phyloP scores from a whole-genome alignment of 768 basidiomycete species.

The Trametes sanguinea region DNA sequence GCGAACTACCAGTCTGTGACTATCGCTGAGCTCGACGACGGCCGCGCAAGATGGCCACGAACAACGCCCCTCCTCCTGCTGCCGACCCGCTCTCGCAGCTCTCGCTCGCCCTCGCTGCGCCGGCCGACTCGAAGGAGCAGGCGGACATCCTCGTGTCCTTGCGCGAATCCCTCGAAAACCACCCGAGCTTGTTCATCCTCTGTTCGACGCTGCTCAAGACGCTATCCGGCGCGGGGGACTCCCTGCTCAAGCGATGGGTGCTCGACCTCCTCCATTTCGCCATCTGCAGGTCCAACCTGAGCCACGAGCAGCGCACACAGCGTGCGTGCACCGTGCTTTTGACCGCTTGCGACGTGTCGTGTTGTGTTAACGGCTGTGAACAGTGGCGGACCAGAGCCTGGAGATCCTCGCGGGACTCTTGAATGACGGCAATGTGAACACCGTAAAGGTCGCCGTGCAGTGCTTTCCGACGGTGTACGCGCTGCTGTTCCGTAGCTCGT shows the following conservation, averaged over 20 bases:
- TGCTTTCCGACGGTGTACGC: slow-evolving; percentile 83
- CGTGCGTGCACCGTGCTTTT: slow-evolving; percentile 59
- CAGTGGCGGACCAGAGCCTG: slow-evolving; percentile 77
- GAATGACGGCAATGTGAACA: slow-evolving; percentile 61
- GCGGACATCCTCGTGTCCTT: slow-evolving; percentile 76
- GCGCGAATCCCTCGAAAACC: slow-evolving; percentile 80
- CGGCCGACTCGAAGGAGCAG: slow-evolving; percentile 86
- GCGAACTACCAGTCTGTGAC: not conserved
- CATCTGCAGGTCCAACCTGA: slow-evolving; percentile 74
- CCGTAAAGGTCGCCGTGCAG: slow-evolving; percentile 80
- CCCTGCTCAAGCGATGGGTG: slow-evolving; percentile 88
- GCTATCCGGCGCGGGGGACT: slow-evolving; percentile 77
- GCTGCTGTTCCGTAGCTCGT: slow-evolving; percentile 83
- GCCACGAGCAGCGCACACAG: slow-evolving; percentile 75
- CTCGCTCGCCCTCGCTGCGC: slow-evolving; percentile 73
- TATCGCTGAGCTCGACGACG: not conserved
- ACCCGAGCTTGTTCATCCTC: slow-evolving; percentile 82
- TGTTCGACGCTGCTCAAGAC: slow-evolving; percentile 76
- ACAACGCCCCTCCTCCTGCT: slow-evolving; percentile 34
- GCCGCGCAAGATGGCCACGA: slow-evolving; percentile 55
- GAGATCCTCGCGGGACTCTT: slow-evolving; percentile 73
- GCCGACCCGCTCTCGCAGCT: slow-evolving; percentile 85
- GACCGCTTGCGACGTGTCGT: slow-evolving; percentile 28
- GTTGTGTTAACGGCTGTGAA: slow-evolving; percentile 29
- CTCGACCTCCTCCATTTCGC: slow-evolving; percentile 90